Evolutionary conservation across 176 grass and related monocot genomes (phyloP), one percentile per base, ranked within the genome.

Genomic region (Stipa capillata): DNA sequence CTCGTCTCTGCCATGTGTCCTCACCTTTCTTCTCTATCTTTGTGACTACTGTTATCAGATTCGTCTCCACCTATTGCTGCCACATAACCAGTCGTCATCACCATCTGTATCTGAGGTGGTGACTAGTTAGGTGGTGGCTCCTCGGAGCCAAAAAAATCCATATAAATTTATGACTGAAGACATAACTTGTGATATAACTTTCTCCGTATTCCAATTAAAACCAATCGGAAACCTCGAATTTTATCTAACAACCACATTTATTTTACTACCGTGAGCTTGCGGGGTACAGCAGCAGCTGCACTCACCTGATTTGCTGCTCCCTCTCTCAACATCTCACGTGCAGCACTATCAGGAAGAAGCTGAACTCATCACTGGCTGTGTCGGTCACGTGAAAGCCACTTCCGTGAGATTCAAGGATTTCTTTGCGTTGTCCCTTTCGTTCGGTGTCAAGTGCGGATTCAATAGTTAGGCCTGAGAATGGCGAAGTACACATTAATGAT

Each of bases 341-440:
- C 73, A 60, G 2, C 7, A 9, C 32, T 37, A 27, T 55, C 71
- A 50, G 5, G 2, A 40, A 29, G 8, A 29, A 39, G 4, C 56
- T 16, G 23, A 28, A 39, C 24, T 7, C 72, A 28, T 51, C 34
- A 11, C 48, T 60, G 20, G 6, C 4, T 40, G 9, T 65, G 65
- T 8, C 32, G 11, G 58, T 83, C 81, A 56, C 71, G 81, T 56
- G 72, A 21, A 67, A 5, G 48, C 48, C 60, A 83, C 81, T 83
- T 65, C 48, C 51, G 36, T 67, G 14, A 18, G 34, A 67, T 65
- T 27, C 27, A 66, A 36, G 59, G 47, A 13, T 10, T 37, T 25
- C 13, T 32, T 3, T 28, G 12, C 52, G 8, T 31, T 81, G 40
- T 72, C 12, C 27, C 40, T 72, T 48, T 18, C 66, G 4, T 18